Percentiles rank a stretch among this genome's conserved stretches.
These are phyloP conservation scores for Solanum virginianum DNA, from an alignment of 257 asterid genomes.

Conservation along the genomic window DNA sequence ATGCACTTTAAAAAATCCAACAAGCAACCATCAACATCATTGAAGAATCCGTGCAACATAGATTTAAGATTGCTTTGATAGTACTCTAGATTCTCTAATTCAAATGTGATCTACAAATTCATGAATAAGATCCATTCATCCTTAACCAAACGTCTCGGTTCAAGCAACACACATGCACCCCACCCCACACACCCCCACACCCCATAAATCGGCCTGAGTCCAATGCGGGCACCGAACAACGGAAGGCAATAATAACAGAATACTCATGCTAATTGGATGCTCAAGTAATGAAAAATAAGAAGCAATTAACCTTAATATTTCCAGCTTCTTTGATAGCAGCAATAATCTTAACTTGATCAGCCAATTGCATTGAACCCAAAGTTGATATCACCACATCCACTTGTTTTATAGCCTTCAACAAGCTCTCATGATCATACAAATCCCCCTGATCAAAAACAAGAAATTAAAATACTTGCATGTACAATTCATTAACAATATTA, in stretches of 20 bases:
- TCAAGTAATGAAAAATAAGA: not conserved
- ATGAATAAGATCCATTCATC: not conserved
- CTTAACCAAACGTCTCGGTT: not conserved
- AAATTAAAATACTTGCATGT: not conserved
- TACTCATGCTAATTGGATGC: not conserved
- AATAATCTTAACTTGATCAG: slow-evolving; percentile 49
- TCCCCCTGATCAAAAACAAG: slow-evolving; percentile 33
- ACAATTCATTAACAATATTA: not conserved
- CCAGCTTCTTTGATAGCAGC: slow-evolving; percentile 68
- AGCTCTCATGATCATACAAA: slow-evolving; percentile 40
- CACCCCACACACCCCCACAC: no score
- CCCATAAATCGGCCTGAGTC: no score
- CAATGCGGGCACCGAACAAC: no score
- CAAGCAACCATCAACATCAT: not conserved
- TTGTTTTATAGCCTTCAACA: slow-evolving; percentile 52
- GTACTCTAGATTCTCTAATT: not conserved
- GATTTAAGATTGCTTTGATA: not conserved
- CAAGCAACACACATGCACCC: not conserved
- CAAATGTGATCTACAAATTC: not conserved
- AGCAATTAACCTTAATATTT: slow-evolving; percentile 39
- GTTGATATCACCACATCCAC: slow-evolving; percentile 68
- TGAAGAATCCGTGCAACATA: not conserved
- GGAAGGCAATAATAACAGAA: no score
- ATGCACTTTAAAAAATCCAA: not conserved
- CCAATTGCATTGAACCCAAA: slow-evolving; percentile 34